A percentile compares a stretch with the other conserved stretches of the same genome.
Evolutionary conservation across 2,329 filamentous ascomycete genomes (phyloP).

Genomic region (Colletotrichum orchidophilum): DNA sequence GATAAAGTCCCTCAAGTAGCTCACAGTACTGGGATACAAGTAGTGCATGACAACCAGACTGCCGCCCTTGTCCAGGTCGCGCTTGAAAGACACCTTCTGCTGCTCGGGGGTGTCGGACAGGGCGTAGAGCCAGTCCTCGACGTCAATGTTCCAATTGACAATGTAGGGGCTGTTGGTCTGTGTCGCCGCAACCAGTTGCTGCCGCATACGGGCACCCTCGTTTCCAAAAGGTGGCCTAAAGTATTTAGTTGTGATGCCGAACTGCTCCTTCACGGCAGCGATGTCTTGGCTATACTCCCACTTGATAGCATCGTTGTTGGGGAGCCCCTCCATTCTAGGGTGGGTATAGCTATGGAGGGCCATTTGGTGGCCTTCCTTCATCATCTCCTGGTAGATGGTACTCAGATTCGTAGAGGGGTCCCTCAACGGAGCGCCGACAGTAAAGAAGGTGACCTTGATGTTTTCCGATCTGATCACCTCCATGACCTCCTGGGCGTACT

Average conservation of each 20-base stretch:
- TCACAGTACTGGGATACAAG: conserved; percentile 71
- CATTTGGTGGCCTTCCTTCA: conserved; percentile 70
- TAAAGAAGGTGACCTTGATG: conserved; percentile 78
- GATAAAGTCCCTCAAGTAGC: conserved; percentile 72
- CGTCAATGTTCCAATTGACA: conserved; percentile 75
- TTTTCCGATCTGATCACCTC: conserved; percentile 68
- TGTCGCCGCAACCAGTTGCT: conserved; percentile 65
- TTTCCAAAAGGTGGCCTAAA: conserved; percentile 77
- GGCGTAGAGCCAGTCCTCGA: conserved; percentile 77
- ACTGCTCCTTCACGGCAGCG: conserved; percentile 52
- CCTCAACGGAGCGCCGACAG: conserved; percentile 70
- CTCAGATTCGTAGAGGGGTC: conserved; percentile 69
- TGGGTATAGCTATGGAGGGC: conserved; percentile 75
- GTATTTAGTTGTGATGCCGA: conserved; percentile 55
- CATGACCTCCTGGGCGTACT: conserved; percentile 51
- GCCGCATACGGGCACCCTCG: conserved; percentile 72
- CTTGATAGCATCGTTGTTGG: conserved; percentile 63
- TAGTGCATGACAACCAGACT: conserved; percentile 76
- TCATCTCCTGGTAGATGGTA: conserved; percentile 71
- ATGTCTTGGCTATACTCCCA: conserved; percentile 70
- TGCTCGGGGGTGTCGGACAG: conserved; percentile 69
- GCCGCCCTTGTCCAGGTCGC: conserved; percentile 70
- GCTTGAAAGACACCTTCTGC: conserved; percentile 73
- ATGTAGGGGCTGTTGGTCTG: conserved; percentile 63
- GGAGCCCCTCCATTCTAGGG: conserved; percentile 69